A percentile compares a stretch with the other conserved stretches of the same genome.
phyloP scores from a whole-genome alignment of 192 early-diverging fungal species.

The Rhizophagus prolifer region DNA sequence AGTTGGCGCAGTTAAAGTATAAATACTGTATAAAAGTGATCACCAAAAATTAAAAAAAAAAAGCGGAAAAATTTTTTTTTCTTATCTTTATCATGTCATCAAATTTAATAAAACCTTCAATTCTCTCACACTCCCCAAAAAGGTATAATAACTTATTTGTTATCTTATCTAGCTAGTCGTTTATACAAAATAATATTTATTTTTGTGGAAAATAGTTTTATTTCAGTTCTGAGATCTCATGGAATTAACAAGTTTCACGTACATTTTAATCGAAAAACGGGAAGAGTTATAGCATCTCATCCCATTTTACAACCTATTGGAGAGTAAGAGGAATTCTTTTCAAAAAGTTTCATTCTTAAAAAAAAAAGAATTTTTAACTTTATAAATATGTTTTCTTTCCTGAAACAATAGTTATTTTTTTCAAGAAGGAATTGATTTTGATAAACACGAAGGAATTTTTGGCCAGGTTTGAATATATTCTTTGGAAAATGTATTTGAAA shows the following conservation, averaged over 20 bases:
- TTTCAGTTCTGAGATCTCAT: neutral
- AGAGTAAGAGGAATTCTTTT: conserved; percentile 4
- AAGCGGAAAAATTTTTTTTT: neutral
- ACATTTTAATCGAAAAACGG: neutral
- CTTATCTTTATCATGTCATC: neutral
- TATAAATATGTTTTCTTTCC: neutral
- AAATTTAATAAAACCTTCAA: conserved; percentile 15
- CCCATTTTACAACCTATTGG: conserved; percentile 10
- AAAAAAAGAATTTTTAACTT: neutral
- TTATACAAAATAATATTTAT: neutral
- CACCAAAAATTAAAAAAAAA: neutral
- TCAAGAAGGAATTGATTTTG: conserved; percentile 17
- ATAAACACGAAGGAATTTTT: conserved; percentile 27
- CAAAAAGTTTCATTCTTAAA: neutral
- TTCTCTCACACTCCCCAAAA: conserved; percentile 5
- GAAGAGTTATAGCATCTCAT: conserved; percentile 10
- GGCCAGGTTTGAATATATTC: neutral
- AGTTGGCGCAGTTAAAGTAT: conserved; percentile 27
- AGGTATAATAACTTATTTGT: neutral
- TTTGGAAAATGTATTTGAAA: neutral
- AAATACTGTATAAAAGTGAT: neutral
- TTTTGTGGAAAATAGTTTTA: neutral
- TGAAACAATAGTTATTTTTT: conserved; percentile 13
- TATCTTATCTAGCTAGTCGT: neutral
- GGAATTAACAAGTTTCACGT: conserved; percentile 20